These are phyloP conservation scores for Colletotrichum lentis DNA, from an alignment of 2,329 filamentous ascomycete species.

Conservation along the genomic window DNA sequence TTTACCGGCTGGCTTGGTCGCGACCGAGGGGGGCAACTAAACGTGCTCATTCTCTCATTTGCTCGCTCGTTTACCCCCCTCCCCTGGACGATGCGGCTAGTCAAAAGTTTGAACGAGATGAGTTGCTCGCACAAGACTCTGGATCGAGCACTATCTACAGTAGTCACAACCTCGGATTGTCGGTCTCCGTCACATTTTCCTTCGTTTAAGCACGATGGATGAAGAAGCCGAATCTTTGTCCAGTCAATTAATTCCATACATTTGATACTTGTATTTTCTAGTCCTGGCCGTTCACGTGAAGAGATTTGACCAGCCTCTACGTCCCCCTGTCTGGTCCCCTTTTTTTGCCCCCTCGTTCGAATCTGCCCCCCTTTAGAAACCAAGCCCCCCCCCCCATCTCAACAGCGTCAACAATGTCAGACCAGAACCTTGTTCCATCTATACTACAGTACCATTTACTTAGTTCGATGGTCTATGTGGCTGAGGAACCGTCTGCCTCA, in stretches of 20 bases:
- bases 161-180: not conserved
- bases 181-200: not conserved
- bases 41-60: slow-evolving; percentile 4
- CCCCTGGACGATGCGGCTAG: not conserved
- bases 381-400: not conserved
- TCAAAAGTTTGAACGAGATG: not conserved
- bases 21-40: slow-evolving; percentile 5
- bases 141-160: not conserved
- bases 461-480: not conserved
- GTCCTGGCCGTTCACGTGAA: slow-evolving; percentile 6
- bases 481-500: not conserved
- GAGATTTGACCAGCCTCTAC: slow-evolving; percentile 2
- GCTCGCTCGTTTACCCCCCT: not conserved
- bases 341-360: not conserved
- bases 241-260: not conserved
- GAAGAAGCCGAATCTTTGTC: not conserved
- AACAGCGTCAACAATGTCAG: not conserved
- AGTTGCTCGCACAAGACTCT: not conserved
- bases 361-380: not conserved
- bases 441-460: too few relatives aligned
- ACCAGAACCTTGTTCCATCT: slow-evolving; percentile 1
- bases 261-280: not conserved
- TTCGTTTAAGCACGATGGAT: not conserved
- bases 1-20: not conserved
- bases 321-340: slow-evolving; percentile 6